These are phyloP conservation scores for Coniferiporia weirii DNA, from an alignment of 1,284 basidiomycete genomes.

Conservation along the genomic window DNA sequence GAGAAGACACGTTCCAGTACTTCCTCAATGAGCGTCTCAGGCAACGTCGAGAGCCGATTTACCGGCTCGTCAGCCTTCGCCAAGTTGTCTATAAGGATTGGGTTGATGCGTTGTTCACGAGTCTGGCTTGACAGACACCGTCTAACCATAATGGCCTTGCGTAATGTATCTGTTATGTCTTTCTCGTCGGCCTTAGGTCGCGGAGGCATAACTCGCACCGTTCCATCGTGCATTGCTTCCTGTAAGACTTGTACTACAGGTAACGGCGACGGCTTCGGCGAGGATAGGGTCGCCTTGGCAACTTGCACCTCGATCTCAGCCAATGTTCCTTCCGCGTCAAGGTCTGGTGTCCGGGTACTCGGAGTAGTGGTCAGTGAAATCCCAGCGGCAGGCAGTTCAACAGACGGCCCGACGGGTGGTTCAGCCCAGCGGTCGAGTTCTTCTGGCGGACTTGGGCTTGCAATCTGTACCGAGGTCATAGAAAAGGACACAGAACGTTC, in stretches of 20 bases:
- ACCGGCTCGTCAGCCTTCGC: slow-evolving; percentile 34
- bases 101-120: slow-evolving; percentile 53
- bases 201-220: slow-evolving; percentile 2
- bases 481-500: neutral
- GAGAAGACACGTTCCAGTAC: slow-evolving; percentile 35
- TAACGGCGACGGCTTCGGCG: neutral
- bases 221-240: slow-evolving; percentile 2
- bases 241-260: neutral
- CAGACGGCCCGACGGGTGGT: neutral
- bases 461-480: neutral
- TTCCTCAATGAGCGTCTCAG: slow-evolving; percentile 43
- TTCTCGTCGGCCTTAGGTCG: slow-evolving; percentile 31
- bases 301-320: slow-evolving; percentile 2
- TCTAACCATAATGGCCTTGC: slow-evolving; percentile 54
- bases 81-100: slow-evolving; percentile 56
- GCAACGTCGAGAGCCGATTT: slow-evolving; percentile 15
- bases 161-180: slow-evolving; percentile 52
- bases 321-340: neutral
- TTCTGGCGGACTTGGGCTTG: neutral
- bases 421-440: neutral
- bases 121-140: slow-evolving; percentile 54
- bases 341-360: slow-evolving; percentile 6
- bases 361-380: slow-evolving; percentile 4
- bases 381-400: neutral
- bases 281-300: neutral